Conservation (phyloP, 192 early-diverging fungal species). For the Rhizoclosmatium sp. region DNA sequence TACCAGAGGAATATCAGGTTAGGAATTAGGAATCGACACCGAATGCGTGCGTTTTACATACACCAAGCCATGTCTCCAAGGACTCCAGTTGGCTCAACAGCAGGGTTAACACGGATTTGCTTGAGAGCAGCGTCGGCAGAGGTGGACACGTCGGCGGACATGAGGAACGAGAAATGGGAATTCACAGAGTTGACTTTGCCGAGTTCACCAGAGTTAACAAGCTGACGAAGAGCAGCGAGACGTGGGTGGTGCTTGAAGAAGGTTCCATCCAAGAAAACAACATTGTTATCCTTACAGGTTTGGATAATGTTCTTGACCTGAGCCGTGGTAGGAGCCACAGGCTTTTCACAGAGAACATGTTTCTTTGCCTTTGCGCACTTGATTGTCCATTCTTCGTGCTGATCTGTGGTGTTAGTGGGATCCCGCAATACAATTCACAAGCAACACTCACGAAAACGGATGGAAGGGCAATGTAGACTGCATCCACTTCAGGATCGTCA, state of each 20-base stretch:
- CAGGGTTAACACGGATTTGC: conserved; percentile 9
- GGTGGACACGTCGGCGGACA: background rate
- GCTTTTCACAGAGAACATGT: conserved; percentile 40
- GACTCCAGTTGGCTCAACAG: conserved; percentile 25
- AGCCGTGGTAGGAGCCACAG: conserved; percentile 7
- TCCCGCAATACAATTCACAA: no score
- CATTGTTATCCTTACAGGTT: background rate
- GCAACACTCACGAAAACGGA: background rate
- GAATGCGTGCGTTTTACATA: no score
- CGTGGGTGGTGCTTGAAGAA: conserved; percentile 42
- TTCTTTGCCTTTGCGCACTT: conserved; percentile 20
- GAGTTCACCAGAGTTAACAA: conserved; percentile 5
- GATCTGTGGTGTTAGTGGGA: background rate
- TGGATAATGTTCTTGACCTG: conserved; percentile 19
- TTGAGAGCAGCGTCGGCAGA: background rate
- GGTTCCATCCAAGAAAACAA: conserved; percentile 41
- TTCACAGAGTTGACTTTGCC: conserved; percentile 26
- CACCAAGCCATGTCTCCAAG: conserved; percentile 34
- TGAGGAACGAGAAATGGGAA: conserved; percentile 15
- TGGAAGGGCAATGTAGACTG: conserved; percentile 36
- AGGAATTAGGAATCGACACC: no score
- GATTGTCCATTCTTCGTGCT: background rate
- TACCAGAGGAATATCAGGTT: no score
- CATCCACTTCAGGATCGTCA: conserved; percentile 29
- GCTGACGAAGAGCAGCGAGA: conserved; percentile 4